These are phyloP conservation scores for Phragmites australis DNA, from an alignment of 176 grass and related monocot genomes.

Conservation along the genomic window DNA sequence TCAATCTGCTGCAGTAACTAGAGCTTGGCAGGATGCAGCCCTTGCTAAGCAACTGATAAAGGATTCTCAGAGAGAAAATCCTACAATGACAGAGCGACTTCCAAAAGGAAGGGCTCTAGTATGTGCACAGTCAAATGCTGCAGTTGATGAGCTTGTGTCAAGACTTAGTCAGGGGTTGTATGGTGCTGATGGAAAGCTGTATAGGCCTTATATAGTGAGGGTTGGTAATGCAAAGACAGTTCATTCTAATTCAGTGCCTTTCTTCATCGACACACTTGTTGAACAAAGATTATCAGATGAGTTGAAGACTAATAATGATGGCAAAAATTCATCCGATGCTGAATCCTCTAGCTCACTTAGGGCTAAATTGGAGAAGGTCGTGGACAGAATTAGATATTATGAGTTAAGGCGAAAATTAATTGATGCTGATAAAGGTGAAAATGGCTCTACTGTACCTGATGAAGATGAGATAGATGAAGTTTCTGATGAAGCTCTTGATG, in stretches of 20 bases:
- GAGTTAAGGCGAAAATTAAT: slow-evolving; percentile 81
- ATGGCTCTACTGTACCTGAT: slow-evolving; percentile 35
- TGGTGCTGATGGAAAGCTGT: slow-evolving; percentile 66
- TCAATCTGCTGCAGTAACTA: slow-evolving; percentile 69
- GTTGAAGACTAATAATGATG: slow-evolving; percentile 48
- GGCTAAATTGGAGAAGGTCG: slow-evolving; percentile 79
- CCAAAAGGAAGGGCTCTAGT: slow-evolving; percentile 77
- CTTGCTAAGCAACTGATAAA: slow-evolving; percentile 75
- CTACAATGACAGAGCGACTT: slow-evolving; percentile 47
- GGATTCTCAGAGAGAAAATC: slow-evolving; percentile 61
- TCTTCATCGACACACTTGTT: slow-evolving; percentile 96
- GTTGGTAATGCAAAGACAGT: slow-evolving; percentile 94
- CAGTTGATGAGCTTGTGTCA: slow-evolving; percentile 93
- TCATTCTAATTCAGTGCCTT: slow-evolving; percentile 79
- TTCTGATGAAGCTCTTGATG: slow-evolving; percentile 74
- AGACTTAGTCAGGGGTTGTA: slow-evolving; percentile 83
- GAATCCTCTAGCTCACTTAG: slow-evolving; percentile 78
- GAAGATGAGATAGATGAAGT: slow-evolving; percentile 56
- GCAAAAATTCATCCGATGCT: slow-evolving; percentile 49
- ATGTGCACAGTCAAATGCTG: slow-evolving; percentile 95
- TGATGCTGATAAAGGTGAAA: slow-evolving; percentile 46
- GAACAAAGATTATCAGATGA: slow-evolving; percentile 78
- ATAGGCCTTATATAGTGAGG: slow-evolving; percentile 85
- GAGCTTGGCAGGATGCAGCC: slow-evolving; percentile 90
- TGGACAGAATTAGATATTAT: slow-evolving; percentile 83